These are phyloP conservation scores for Hysterium pulicare DNA, from an alignment of 2,329 filamentous ascomycete genomes.

Conservation along the genomic window DNA sequence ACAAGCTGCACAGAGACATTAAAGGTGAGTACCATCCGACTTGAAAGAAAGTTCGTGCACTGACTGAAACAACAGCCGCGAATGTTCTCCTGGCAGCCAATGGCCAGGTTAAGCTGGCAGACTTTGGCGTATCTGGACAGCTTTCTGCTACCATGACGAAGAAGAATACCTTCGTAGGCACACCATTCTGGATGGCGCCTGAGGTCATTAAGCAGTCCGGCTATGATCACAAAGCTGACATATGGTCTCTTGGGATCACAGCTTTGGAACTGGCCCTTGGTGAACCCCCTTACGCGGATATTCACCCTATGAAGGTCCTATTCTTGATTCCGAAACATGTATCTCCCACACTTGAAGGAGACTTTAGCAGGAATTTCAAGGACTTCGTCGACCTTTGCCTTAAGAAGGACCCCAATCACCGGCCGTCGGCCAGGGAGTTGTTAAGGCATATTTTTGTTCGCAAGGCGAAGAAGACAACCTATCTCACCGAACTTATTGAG, in stretches of 20 bases:
- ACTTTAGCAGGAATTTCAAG: conserved; percentile 49
- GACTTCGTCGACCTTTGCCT: conserved; percentile 64
- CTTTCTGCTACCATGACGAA: conserved; percentile 98
- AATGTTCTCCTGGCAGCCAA: conserved; percentile 87
- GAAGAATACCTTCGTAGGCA: conserved; percentile 98
- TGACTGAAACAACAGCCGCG: conserved; percentile 60
- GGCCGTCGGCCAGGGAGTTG: conserved; percentile 81
- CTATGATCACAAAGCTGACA: conserved; percentile 96
- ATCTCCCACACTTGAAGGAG: conserved; percentile 65
- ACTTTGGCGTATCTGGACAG: conserved; percentile 96
- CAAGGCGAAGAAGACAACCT: conserved; percentile 91
- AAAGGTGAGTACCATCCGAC: conserved; percentile 78
- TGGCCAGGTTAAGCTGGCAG: conserved; percentile 93
- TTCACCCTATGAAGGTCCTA: conserved; percentile 97
- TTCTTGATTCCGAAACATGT: conserved; percentile 96
- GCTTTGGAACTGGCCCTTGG: conserved; percentile 88
- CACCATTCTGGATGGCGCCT: conserved; percentile 98
- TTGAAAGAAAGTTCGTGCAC: neutral
- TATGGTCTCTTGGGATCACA: conserved; percentile 95
- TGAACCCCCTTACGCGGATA: conserved; percentile 91
- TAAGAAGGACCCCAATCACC: conserved; percentile 82
- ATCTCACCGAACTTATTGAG: conserved; percentile 92
- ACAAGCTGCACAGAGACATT: conserved; percentile 94
- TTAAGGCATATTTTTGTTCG: conserved; percentile 87
- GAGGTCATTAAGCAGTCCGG: conserved; percentile 98